A percentile compares a stretch with the other conserved stretches of the same genome.
Conservation (phyloP, 2,329 filamentous ascomycete genomes). For the Coleophoma eucalyptorum region DNA sequence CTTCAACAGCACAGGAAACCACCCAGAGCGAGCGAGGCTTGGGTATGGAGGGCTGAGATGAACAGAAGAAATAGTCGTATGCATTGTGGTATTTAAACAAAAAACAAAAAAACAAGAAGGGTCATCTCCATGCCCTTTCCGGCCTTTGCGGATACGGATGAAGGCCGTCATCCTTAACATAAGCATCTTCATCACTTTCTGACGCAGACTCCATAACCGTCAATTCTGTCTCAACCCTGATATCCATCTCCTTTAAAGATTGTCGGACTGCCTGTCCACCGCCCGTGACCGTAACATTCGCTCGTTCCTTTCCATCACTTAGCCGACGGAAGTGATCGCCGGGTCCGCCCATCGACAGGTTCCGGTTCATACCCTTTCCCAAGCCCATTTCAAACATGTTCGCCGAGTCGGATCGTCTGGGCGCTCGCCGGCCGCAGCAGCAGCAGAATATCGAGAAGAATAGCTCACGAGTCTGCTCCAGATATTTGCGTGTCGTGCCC, state of each 20-base stretch:
- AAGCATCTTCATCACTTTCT: no score
- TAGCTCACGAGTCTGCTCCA: not conserved
- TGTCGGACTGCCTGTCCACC: not conserved
- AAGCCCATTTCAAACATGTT: not conserved
- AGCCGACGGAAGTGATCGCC: not conserved
- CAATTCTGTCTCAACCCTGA: not conserved
- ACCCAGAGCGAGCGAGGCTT: no score
- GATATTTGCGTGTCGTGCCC: constrained; percentile 2
- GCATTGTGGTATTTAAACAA: no score
- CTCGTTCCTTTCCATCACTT: not conserved
- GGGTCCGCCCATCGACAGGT: not conserved
- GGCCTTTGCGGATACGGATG: no score
- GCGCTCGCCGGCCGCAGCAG: not conserved
- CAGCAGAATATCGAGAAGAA: not conserved
- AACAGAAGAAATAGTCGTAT: no score
- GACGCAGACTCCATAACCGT: not conserved
- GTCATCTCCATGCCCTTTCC: no score
- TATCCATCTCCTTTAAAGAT: not conserved
- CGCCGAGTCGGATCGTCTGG: not conserved
- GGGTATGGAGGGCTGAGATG: no score
- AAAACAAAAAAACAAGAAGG: no score
- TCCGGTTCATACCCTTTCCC: not conserved
- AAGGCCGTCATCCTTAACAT: no score
- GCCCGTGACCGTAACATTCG: not conserved
- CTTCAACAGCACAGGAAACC: no score